A percentile compares a stretch with the other conserved stretches of the same genome.
Conservation (phyloP, 208 protist species). For the Angomonas ambiguus region DNA sequence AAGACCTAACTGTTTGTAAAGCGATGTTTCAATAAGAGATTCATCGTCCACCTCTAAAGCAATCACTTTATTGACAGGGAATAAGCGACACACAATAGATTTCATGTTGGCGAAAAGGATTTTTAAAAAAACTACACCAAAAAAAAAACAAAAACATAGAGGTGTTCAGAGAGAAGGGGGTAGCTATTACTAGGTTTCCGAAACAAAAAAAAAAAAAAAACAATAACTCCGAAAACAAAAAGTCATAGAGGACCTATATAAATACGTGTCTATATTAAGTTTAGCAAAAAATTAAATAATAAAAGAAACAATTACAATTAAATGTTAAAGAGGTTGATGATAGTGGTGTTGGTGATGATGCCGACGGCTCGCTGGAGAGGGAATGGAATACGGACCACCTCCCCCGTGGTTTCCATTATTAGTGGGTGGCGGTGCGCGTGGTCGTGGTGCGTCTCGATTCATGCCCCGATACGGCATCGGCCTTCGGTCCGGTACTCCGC, state of each 20-base stretch:
- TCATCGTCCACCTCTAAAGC: background rate
- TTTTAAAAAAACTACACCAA: too few species aligned
- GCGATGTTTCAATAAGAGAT: background rate
- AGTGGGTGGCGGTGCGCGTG: background rate
- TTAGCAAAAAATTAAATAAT: background rate
- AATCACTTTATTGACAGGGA: background rate
- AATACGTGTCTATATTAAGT: too few species aligned
- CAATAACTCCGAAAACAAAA: too few species aligned
- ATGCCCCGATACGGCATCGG: background rate
- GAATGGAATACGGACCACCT: background rate
- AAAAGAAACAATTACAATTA: background rate
- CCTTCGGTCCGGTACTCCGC: background rate
- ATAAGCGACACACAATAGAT: background rate
- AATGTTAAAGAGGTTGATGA: background rate
- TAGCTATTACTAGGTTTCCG: too few species aligned
- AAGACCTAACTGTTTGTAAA: background rate
- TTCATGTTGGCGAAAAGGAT: too few species aligned
- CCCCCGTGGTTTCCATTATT: background rate
- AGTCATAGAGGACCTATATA: too few species aligned
- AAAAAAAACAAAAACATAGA: too few species aligned
- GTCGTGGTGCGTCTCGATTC: background rate
- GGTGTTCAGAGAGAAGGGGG: too few species aligned
- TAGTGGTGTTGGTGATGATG: constrained; percentile 3
- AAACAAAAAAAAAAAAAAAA: too few species aligned
- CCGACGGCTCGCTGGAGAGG: constrained; percentile 1